Percentiles rank a stretch among this genome's conserved stretches.
Conservation (phyloP, 257 asterid genomes). For the Salvia rosmarinus region DNA sequence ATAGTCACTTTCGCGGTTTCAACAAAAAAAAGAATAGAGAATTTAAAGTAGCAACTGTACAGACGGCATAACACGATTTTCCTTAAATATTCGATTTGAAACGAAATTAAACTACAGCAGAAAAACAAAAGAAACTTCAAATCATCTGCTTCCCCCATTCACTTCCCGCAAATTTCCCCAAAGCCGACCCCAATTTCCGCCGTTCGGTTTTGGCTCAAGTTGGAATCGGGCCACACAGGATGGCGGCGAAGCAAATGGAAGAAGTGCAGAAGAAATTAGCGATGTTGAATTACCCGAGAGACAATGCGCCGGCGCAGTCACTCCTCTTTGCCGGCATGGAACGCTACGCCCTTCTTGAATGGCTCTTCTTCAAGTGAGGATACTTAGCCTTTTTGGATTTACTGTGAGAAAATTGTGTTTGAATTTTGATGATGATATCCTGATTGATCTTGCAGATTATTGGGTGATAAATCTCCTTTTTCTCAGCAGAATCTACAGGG, state of each 20-base stretch:
- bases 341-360: slow-evolving; percentile 95
- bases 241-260: slow-evolving; percentile 95
- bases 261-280: slow-evolving; percentile 80
- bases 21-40: no score
- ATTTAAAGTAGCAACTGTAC: not conserved
- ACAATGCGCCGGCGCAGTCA: slow-evolving; percentile 92
- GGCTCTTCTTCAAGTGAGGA: slow-evolving; percentile 91
- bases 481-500: slow-evolving; percentile 96
- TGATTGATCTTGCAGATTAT: slow-evolving; percentile 54
- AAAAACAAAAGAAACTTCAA: slow-evolving; percentile 16
- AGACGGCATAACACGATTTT: not conserved
- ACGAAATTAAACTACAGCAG: slow-evolving; percentile 24
- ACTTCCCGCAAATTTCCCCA: slow-evolving; percentile 5
- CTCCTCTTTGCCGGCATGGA: slow-evolving; percentile 99
- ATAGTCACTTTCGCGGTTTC: no score
- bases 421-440: slow-evolving; percentile 3
- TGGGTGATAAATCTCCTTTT: slow-evolving; percentile 94
- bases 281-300: slow-evolving; percentile 71
- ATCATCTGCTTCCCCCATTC: not conserved
- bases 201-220: slow-evolving; percentile 15
- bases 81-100: slow-evolving; percentile 1
- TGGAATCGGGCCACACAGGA: slow-evolving; percentile 27
- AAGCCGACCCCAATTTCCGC: slow-evolving; percentile 17
- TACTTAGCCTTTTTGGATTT: not conserved
- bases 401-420: not conserved